Evolutionary conservation across 2,329 filamentous ascomycete genomes (phyloP).

Genomic region (Claviceps cyperi): DNA sequence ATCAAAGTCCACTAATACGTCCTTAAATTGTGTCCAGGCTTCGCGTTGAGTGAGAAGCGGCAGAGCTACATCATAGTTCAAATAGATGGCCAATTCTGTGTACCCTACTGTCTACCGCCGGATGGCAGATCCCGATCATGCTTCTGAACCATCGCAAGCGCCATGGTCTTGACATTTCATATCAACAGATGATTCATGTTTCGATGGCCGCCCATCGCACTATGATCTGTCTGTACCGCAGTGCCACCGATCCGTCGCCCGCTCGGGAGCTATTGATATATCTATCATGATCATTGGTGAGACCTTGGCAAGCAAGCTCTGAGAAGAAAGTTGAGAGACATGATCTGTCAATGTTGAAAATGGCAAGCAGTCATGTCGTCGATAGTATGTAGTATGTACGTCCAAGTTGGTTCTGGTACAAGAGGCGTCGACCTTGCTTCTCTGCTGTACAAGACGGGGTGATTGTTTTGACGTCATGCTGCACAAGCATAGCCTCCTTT

Average conservation of each 20-base stretch:
- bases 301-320: neutral
- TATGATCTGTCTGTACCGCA: neutral
- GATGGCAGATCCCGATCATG: no score
- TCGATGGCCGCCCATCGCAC: neutral
- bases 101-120: no score
- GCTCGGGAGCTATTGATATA: neutral
- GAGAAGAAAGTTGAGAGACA: neutral
- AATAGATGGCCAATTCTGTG: no score
- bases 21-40: no score
- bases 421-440: neutral
- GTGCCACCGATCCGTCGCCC: neutral
- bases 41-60: no score
- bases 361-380: neutral
- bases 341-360: neutral
- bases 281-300: neutral
- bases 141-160: no score
- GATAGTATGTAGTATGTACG: no score
- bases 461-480: neutral
- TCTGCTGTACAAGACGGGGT: neutral
- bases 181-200: neutral
- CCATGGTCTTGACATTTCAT: no score
- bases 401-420: neutral
- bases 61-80: no score
- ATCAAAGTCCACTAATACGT: no score
- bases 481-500: slow-evolving; percentile 14